Evolutionary conservation across 208 protist species (phyloP), one percentile per base, ranked within the genome.

Genomic region (Trypanosoma brucei): DNA sequence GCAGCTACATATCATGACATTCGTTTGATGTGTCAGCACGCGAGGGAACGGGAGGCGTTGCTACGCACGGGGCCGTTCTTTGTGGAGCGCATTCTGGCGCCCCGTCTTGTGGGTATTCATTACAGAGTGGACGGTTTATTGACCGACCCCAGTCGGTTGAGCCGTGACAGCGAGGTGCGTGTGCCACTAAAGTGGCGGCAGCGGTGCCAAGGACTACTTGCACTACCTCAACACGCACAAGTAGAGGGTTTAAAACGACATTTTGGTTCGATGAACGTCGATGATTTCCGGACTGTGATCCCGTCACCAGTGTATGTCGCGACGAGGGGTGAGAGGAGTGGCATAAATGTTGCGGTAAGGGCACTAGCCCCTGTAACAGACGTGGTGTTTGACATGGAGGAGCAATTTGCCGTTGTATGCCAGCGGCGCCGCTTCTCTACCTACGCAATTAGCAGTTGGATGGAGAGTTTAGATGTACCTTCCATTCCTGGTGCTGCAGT

Each of bases 371-470:
- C 36, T 37, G 52, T 72, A 1, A 65, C 30, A 9, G 66, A 72
- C 34, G 49, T 72, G 59, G 66, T 72, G 13, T 72, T 72, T 60
- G 66, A 72, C 36, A 65, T 72, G 66, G 39, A 65, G 36, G 66
- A 72, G n/a, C 14, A 72, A 45, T 72, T 72, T 59, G 58, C 66
- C 30, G 1, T 65, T 11, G 59, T 65, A 2, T 65, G 52, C 40
- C 66, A 72, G 13, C 22, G 35, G 35, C 51, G 45, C 44, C 54
- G 42, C 9, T 44, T 72, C 1, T 37, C 59, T 46, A 30, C 22
- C 2, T 72, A 72, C 45, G 51, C 14, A n/a, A 65, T 52, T 3
- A 59, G 65, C 9, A 37, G 49, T 14, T 72, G 66, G 66, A 11
- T 61, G 22, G 53, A 53, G 2, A 48, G 9, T 45, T 3, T 36